Conservation (phyloP, 2,329 filamentous ascomycete species). For the Colletotrichum musae region DNA sequence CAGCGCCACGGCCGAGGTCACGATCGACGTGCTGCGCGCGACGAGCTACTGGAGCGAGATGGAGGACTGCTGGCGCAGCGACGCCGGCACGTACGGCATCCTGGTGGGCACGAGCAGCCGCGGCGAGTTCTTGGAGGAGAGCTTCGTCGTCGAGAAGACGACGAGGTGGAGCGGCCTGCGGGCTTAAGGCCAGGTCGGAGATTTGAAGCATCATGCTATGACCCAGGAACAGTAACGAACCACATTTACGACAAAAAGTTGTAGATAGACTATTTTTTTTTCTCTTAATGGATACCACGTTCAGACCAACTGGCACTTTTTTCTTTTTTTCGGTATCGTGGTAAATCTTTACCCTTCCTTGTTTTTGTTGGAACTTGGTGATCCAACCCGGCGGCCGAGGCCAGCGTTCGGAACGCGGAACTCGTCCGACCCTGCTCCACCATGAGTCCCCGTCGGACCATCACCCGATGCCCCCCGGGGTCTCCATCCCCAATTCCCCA, state of each 20-base stretch:
- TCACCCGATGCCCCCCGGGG: constrained; percentile 20
- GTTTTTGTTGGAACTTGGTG: too few relatives aligned
- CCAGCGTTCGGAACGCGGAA: neutral
- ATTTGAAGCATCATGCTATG: neutral
- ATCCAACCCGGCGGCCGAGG: too few relatives aligned
- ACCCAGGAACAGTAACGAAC: constrained; percentile 7
- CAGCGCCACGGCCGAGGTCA: constrained; percentile 48
- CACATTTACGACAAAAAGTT: neutral
- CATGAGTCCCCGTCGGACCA: constrained; percentile 5
- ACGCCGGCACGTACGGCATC: constrained; percentile 55
- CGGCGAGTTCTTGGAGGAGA: constrained; percentile 42
- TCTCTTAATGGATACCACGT: too few relatives aligned
- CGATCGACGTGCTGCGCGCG: constrained; percentile 51
- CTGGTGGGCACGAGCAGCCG: constrained; percentile 53
- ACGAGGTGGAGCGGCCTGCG: constrained; percentile 36
- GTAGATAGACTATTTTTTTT: too few relatives aligned
- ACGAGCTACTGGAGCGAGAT: constrained; percentile 59
- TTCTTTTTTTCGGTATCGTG: too few relatives aligned
- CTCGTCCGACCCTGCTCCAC: neutral
- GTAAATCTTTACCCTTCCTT: too few relatives aligned
- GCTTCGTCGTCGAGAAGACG: constrained; percentile 36
- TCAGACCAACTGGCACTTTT: too few relatives aligned
- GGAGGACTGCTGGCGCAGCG: constrained; percentile 54
- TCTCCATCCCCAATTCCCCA: constrained; percentile 8
- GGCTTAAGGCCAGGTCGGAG: constrained; percentile 10